A percentile compares a stretch with the other conserved stretches of the same genome.
These are phyloP conservation scores for Penicillium psychrofluorescens DNA, from an alignment of 495 filamentous ascomycete genomes.

Conservation along the genomic window DNA sequence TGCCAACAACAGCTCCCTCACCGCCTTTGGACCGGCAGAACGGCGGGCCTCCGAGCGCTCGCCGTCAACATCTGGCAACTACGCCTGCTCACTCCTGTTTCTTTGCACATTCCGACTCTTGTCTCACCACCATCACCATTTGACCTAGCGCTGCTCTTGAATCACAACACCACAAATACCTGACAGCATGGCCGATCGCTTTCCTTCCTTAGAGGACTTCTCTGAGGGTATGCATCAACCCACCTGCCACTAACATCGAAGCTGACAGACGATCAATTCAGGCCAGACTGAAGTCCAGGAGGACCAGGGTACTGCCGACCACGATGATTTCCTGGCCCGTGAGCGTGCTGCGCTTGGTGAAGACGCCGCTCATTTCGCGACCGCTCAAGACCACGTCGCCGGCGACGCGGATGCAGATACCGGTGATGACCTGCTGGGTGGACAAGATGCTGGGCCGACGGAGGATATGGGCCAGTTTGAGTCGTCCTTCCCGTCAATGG, in stretches of 20 bases:
- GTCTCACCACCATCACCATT: background rate
- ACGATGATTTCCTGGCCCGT: conserved; percentile 76
- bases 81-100: background rate
- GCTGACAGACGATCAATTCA: conserved; percentile 26
- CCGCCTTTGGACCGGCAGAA: conserved; percentile 30
- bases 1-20: conserved; percentile 14
- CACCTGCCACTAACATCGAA: conserved; percentile 11
- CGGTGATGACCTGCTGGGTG: conserved; percentile 70
- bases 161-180: background rate
- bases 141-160: background rate
- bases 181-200: conserved; percentile 78
- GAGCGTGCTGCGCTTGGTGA: conserved; percentile 86
- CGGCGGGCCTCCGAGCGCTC: conserved; percentile 13
- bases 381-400: conserved; percentile 61
- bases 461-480: conserved; percentile 70
- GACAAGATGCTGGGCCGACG: conserved; percentile 34
- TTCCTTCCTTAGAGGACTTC: conserved; percentile 95
- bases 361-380: conserved; percentile 85
- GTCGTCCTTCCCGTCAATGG: conserved; percentile 79
- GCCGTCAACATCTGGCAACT: conserved; percentile 24
- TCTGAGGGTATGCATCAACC: conserved; percentile 62
- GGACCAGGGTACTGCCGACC: conserved; percentile 29
- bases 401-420: conserved; percentile 43
- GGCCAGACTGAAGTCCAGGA: conserved; percentile 52
- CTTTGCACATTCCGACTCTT: no score